Percentiles rank a stretch among this genome's conserved stretches.
Conservation (phyloP, 768 basidiomycete species). For the Boletus vermiculosoides region DNA sequence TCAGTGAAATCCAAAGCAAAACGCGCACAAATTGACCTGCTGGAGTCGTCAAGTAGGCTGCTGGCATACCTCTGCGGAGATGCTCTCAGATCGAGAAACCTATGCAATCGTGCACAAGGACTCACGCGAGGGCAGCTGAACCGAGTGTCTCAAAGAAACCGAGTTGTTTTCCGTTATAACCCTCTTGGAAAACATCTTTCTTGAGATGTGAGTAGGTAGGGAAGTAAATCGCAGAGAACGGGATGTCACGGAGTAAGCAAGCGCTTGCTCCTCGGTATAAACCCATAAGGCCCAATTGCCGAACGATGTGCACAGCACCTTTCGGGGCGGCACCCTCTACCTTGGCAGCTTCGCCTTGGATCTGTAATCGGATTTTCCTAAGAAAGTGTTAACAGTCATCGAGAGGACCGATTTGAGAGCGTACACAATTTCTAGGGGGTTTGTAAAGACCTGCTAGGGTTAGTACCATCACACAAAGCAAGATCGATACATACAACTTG, state of each 20-base stretch:
- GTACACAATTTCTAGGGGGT: conserved; percentile 94
- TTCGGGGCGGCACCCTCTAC: conserved; percentile 75
- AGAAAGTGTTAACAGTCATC: conserved; percentile 1
- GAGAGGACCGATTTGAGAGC: conserved; percentile 21
- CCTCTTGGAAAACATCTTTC: conserved; percentile 93
- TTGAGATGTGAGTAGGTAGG: conserved; percentile 86
- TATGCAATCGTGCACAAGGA: conserved; percentile 24
- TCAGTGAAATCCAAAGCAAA: conserved; percentile 16
- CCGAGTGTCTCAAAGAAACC: conserved; percentile 86
- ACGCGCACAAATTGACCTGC: conserved; percentile 53
- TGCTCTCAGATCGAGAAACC: conserved; percentile 28
- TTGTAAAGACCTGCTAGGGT: conserved; percentile 80
- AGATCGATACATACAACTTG: conserved; percentile 77
- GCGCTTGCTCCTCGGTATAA: conserved; percentile 92
- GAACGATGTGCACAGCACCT: conserved; percentile 90
- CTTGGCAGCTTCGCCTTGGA: conserved; percentile 95
- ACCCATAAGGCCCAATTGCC: conserved; percentile 88
- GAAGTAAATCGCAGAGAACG: conserved; percentile 95
- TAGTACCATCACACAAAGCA: conserved; percentile 14
- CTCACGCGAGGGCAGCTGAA: conserved; percentile 80
- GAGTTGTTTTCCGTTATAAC: conserved; percentile 90
- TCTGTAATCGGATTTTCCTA: conserved; percentile 90
- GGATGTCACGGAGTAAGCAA: conserved; percentile 92
- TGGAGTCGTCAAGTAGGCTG: conserved; percentile 90
- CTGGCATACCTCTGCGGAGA: conserved; percentile 86